Conservation (phyloP, 306 rosid genomes). For the Cyamopsis tetragonoloba region DNA sequence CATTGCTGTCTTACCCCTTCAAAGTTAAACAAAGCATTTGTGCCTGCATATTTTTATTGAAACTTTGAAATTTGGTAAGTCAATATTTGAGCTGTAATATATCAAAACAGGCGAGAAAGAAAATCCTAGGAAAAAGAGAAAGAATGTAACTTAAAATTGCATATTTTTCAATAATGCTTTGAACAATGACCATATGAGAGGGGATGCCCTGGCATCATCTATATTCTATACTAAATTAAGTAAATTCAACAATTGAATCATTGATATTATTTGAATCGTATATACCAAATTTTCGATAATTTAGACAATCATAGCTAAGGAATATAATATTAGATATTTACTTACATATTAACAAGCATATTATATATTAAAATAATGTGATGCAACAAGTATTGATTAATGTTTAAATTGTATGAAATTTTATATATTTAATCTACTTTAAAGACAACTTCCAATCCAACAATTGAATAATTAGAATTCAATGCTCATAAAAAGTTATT, state of each 20-base stretch:
- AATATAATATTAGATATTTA: background rate
- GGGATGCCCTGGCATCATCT: background rate
- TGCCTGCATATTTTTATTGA: constrained; percentile 48
- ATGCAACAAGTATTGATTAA: background rate
- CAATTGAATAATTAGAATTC: background rate
- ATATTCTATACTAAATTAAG: background rate
- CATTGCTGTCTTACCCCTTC: constrained; percentile 39
- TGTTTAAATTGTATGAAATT: background rate
- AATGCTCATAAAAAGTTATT: background rate
- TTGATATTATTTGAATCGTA: background rate
- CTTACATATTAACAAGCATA: background rate
- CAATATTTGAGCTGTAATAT: background rate
- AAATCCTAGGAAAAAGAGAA: background rate
- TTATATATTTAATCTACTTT: background rate
- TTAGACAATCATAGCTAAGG: background rate
- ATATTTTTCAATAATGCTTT: background rate
- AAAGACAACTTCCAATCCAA: background rate
- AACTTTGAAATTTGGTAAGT: background rate
- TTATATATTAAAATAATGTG: background rate
- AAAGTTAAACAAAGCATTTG: constrained; percentile 43
- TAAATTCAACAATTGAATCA: background rate
- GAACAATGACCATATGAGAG: background rate
- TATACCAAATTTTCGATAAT: background rate
- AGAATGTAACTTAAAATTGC: background rate
- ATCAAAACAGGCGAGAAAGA: background rate